Conservation (phyloP, 306 rosid species). For the Coriaria nepalensis region DNA sequence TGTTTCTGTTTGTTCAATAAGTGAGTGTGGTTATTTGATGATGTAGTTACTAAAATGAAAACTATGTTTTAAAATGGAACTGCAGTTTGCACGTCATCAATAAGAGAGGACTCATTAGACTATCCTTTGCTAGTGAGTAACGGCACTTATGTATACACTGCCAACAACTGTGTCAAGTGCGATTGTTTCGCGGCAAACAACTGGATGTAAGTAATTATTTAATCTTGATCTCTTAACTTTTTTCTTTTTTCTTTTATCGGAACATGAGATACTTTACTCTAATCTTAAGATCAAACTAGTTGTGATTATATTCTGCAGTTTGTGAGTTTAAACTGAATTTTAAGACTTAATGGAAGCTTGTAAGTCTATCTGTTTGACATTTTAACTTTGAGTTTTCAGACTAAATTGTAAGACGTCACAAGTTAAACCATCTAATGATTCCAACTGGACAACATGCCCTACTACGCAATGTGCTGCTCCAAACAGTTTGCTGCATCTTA, state of each 20-base stretch:
- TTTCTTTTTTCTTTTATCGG: neutral
- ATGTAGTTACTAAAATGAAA: too few relatives aligned
- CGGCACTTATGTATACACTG: constrained; percentile 39
- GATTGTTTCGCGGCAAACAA: constrained; percentile 26
- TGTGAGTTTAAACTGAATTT: too few relatives aligned
- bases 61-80: neutral
- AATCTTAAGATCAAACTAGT: too few relatives aligned
- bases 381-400: constrained; percentile 10
- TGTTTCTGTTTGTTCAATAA: too few relatives aligned
- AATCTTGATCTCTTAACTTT: neutral
- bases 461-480: constrained; percentile 26
- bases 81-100: constrained; percentile 53
- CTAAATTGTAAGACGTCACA: constrained; percentile 54
- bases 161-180: constrained; percentile 60
- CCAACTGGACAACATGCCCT: constrained; percentile 42
- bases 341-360: neutral
- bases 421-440: constrained; percentile 14
- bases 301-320: too few relatives aligned
- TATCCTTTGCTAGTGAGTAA: constrained; percentile 45
- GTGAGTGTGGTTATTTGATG: too few relatives aligned
- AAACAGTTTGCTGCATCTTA: constrained; percentile 16
- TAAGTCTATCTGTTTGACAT: neutral
- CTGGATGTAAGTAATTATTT: constrained; percentile 25
- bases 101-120: constrained; percentile 33
- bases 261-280: too few relatives aligned